Conservation (phyloP, 2,329 filamentous ascomycete genomes). For the Fusarium continuum region DNA sequence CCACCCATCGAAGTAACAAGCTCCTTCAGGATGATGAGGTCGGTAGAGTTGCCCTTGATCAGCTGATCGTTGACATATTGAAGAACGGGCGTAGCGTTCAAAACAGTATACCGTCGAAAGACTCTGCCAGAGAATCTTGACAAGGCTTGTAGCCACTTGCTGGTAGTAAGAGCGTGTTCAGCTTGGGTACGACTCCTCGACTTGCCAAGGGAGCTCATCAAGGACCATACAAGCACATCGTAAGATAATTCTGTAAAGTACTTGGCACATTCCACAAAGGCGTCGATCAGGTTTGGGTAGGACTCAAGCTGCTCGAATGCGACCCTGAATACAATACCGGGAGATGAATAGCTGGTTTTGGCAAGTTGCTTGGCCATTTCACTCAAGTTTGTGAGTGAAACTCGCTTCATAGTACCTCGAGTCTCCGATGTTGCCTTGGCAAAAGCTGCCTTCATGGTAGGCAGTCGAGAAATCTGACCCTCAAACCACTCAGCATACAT, state of each 20-base stretch:
- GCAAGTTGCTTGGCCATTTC: slow-evolving; percentile 88
- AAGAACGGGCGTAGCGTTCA: slow-evolving; percentile 85
- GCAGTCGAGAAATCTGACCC: slow-evolving; percentile 77
- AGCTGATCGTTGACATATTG: slow-evolving; percentile 91
- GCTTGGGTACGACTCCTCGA: slow-evolving; percentile 70
- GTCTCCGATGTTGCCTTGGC: slow-evolving; percentile 81
- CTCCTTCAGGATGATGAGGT: slow-evolving; percentile 90
- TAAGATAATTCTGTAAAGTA: slow-evolving; percentile 95
- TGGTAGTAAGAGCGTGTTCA: slow-evolving; percentile 76
- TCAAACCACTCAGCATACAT: slow-evolving; percentile 96
- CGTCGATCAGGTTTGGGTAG: slow-evolving; percentile 94
- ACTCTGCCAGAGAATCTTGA: slow-evolving; percentile 91
- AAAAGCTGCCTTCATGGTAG: slow-evolving; percentile 82
- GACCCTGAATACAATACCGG: slow-evolving; percentile 89
- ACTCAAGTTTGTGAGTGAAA: slow-evolving; percentile 86
- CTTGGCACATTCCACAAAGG: slow-evolving; percentile 91
- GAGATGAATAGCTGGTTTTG: slow-evolving; percentile 91
- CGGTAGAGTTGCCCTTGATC: slow-evolving; percentile 82
- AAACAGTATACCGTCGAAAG: slow-evolving; percentile 83
- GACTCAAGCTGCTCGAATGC: slow-evolving; percentile 91
- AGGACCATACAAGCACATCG: slow-evolving; percentile 91
- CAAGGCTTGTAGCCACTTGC: slow-evolving; percentile 89
- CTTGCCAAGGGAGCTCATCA: slow-evolving; percentile 78
- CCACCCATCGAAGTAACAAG: slow-evolving; percentile 93
- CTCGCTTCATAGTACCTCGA: slow-evolving; percentile 84